Base-by-base conservation (phyloP, 805 yeast species). In the Torulaspora microellipsoides region DNA sequence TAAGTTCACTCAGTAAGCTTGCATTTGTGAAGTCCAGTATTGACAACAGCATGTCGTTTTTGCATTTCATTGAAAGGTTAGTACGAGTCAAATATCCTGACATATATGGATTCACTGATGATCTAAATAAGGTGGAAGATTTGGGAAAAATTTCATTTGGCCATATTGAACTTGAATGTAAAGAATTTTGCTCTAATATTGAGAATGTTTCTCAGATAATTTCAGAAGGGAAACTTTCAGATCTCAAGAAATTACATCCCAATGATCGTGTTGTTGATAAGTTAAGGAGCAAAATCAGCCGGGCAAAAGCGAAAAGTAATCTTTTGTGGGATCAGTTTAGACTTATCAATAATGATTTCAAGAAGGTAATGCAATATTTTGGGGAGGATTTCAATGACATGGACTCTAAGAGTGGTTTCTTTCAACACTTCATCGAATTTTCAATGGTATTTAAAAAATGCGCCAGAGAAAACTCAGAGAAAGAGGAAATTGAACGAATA, bases 31-130 rank as follows among this genome's bases (percentile, higher is more conserved):
- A 85, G 45, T 66, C 64, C 4, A 84, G 81, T 58, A 78, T 73
- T 37, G 79, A 78, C 49, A 83, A 81, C 55, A 77, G 81, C 50
- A 74, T 78, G 69, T 81, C 90, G 0, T 78, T 85, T 52, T 68
- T 85, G 54, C 91, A 85, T 56, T 85, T 82, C 52, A 81, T 85
- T 45, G 95, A 85, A 56, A 80, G 75, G 54, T 70, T 81, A 13
- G 66, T 83, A n/a, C 65, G 95, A 45, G 62, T 67, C 1, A 78
- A 80, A 47, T 85, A 81, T 56, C 83, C 89, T 1, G 84, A 82
- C 23, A 65, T 78, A 13, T 71, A 81, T 46, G 70, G 63, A 2
- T 84, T 85, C 61, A 68, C 81, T 29, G 77, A 77, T 42, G 91
- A 85, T 40, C 62, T 85, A 43, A 56, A 68, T 12, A 74, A 68